These are phyloP conservation scores for Lasiodiplodia citricola DNA, from an alignment of 2,329 filamentous ascomycete genomes.

Conservation along the genomic window DNA sequence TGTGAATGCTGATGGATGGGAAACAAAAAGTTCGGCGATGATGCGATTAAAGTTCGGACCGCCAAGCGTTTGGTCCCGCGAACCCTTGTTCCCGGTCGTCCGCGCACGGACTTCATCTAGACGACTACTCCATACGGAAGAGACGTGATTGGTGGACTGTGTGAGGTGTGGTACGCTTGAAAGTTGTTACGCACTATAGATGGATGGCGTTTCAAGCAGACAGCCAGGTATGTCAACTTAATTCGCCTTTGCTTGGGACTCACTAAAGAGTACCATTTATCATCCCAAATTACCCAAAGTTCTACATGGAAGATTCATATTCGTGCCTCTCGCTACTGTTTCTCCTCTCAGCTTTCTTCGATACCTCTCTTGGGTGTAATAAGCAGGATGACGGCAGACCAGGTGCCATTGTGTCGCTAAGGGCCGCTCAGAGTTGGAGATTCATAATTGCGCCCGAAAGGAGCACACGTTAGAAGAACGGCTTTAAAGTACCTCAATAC, in stretches of 20 bases:
- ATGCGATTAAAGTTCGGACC: slow-evolving; percentile 9
- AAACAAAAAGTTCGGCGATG: background rate
- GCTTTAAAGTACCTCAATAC: background rate
- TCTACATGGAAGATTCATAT: too few species aligned
- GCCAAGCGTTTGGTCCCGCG: slow-evolving; percentile 2
- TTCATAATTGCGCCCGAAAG: too few species aligned
- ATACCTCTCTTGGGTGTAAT: too few species aligned
- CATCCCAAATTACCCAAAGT: too few species aligned
- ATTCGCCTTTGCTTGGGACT: background rate
- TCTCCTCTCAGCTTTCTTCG: too few species aligned
- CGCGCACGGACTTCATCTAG: background rate
- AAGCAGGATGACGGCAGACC: too few species aligned
- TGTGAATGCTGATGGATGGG: background rate
- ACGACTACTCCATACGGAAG: background rate
- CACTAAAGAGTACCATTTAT: too few species aligned
- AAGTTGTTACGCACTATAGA: background rate
- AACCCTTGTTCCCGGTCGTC: background rate
- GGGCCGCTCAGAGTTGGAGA: too few species aligned
- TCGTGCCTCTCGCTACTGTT: too few species aligned
- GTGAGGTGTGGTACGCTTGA: background rate
- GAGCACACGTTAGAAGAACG: too few species aligned
- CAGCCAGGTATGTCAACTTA: background rate
- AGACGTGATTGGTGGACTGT: background rate
- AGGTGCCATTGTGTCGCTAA: too few species aligned
- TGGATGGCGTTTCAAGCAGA: background rate